Conservation (phyloP, 805 yeast genomes). For the Ogataea allantospora region DNA sequence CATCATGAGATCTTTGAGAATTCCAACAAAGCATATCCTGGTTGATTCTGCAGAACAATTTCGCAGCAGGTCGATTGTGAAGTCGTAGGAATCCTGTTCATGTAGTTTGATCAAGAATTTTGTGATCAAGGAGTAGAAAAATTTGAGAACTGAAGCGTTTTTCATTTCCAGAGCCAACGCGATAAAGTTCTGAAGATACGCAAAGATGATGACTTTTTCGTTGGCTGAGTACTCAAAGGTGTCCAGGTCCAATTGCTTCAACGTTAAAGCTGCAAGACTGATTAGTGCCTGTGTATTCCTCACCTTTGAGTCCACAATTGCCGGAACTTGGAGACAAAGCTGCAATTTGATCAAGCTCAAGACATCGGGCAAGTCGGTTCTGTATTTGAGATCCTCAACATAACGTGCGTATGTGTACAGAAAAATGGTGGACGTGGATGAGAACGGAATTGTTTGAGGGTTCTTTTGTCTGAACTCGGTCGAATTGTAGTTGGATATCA, state of each 20-base stretch:
- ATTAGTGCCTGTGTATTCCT: slow-evolving; percentile 18
- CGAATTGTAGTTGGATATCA: slow-evolving; percentile 42
- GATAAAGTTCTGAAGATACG: slow-evolving; percentile 27
- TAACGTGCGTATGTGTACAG: slow-evolving; percentile 26
- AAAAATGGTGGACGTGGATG: slow-evolving; percentile 35
- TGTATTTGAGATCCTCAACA: slow-evolving; percentile 17
- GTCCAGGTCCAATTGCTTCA: slow-evolving; percentile 18
- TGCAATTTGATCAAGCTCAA: slow-evolving; percentile 40
- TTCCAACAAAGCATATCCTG: slow-evolving; percentile 59
- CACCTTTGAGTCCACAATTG: slow-evolving; percentile 24
- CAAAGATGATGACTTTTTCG: slow-evolving; percentile 14
- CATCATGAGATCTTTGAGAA: slow-evolving; percentile 64
- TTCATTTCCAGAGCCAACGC: slow-evolving; percentile 18
- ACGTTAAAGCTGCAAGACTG: slow-evolving; percentile 21
- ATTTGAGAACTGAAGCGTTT: slow-evolving; percentile 22
- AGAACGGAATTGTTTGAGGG: slow-evolving; percentile 21
- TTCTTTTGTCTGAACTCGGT: slow-evolving; percentile 21
- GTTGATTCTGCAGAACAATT: slow-evolving; percentile 61
- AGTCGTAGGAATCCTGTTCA: slow-evolving; percentile 55
- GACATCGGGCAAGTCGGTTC: slow-evolving; percentile 12
- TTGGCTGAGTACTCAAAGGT: background rate
- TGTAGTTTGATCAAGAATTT: slow-evolving; percentile 58
- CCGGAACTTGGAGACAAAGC: slow-evolving; percentile 43
- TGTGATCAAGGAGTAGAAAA: slow-evolving; percentile 60
- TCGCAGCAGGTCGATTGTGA: slow-evolving; percentile 60